A percentile compares a stretch with the other conserved stretches of the same genome.
phyloP scores from a whole-genome alignment of 2,329 filamentous ascomycete genomes.

The Pseudomassariella vexata region DNA sequence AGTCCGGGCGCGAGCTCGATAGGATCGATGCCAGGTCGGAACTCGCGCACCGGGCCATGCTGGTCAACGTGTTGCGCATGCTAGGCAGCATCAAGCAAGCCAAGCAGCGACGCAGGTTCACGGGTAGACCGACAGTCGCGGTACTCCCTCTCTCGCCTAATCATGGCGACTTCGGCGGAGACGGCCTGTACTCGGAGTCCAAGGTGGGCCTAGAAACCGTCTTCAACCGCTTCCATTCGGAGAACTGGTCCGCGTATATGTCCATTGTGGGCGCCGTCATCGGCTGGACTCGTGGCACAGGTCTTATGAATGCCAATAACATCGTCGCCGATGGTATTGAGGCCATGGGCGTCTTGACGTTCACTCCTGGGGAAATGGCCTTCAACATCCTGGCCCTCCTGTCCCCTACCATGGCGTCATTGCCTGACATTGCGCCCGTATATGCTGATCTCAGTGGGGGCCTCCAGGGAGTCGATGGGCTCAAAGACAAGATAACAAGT shows the following conservation, averaged over 20 bases:
- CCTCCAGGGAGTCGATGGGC: slow-evolving; percentile 21
- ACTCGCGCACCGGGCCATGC: slow-evolving; percentile 31
- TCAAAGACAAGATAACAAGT: slow-evolving; percentile 16
- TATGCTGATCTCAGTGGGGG: slow-evolving; percentile 33
- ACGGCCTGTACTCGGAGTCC: slow-evolving; percentile 37
- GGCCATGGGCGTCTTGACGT: slow-evolving; percentile 28
- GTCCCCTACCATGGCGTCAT: slow-evolving; percentile 18
- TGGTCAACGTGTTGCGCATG: slow-evolving; percentile 31
- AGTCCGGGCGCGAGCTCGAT: slow-evolving; percentile 29
- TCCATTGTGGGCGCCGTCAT: slow-evolving; percentile 34
- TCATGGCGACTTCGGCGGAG: slow-evolving; percentile 34
- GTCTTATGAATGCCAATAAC: slow-evolving; percentile 36
- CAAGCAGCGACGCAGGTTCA: slow-evolving; percentile 21
- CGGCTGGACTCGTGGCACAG: slow-evolving; percentile 38
- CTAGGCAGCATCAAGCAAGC: slow-evolving; percentile 26
- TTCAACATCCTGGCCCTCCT: slow-evolving; percentile 28
- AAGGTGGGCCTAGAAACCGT: slow-evolving; percentile 32
- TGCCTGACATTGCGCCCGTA: slow-evolving; percentile 27
- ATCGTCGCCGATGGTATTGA: slow-evolving; percentile 29
- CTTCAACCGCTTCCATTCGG: slow-evolving; percentile 26
- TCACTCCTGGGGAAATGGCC: slow-evolving; percentile 35
- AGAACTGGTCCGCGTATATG: slow-evolving; percentile 30
- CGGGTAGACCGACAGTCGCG: slow-evolving; percentile 28
- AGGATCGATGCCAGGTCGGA: too few relatives aligned
- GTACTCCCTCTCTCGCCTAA: slow-evolving; percentile 38